These are phyloP conservation scores for Sugiyamaella castrensis DNA, from an alignment of 1,139 yeast species.

Conservation along the genomic window DNA sequence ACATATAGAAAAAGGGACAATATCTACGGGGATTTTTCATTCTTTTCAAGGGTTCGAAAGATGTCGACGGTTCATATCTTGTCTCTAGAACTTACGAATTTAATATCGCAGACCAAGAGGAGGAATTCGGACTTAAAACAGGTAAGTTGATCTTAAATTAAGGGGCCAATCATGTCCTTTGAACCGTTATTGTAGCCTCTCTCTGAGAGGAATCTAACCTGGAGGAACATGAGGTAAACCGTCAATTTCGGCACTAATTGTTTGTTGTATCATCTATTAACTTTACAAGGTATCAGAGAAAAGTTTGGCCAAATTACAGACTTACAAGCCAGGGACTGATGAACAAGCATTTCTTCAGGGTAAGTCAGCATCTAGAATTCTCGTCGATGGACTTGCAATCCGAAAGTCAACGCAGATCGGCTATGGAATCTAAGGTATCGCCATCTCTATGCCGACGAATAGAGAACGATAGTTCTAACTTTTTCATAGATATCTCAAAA, in stretches of 20 bases:
- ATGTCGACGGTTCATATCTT: slow-evolving; percentile 30
- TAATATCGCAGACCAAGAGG: slow-evolving; percentile 69
- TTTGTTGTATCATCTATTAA: no score
- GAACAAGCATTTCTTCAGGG: slow-evolving; percentile 37
- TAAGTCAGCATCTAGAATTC: slow-evolving; percentile 17
- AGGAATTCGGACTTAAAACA: slow-evolving; percentile 61
- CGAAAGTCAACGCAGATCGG: no score
- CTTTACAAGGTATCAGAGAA: slow-evolving; percentile 52
- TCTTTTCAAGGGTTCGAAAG: no score
- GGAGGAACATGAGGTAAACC: not conserved
- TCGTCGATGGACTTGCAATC: not conserved
- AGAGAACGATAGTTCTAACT: not conserved
- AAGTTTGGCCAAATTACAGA: slow-evolving; percentile 51
- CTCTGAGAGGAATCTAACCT: not conserved
- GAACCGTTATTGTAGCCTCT: not conserved
- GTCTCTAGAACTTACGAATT: slow-evolving; percentile 51
- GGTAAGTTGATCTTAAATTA: slow-evolving; percentile 28
- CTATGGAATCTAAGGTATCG: not conserved
- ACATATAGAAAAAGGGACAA: not conserved
- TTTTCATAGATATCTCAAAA: slow-evolving; percentile 35
- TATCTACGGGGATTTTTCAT: no score
- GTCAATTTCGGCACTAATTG: not conserved
- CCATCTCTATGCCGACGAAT: not conserved
- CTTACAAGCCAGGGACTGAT: slow-evolving; percentile 31
- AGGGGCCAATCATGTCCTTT: not conserved